Conservation (phyloP, 495 filamentous ascomycete species). For the Cenococcum geophilum region DNA sequence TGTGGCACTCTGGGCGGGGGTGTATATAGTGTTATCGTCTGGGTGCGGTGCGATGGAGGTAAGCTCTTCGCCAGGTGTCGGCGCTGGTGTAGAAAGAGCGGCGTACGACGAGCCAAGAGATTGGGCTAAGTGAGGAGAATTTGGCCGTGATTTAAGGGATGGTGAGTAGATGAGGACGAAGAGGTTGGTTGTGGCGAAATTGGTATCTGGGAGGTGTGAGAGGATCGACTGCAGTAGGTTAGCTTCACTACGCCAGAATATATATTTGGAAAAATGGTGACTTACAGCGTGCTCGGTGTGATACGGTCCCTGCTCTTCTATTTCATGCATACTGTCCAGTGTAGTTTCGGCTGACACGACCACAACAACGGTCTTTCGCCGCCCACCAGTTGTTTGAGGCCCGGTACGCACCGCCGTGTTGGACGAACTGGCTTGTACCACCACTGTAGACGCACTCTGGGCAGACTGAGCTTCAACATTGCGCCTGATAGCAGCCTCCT, state of each 20-base stretch:
- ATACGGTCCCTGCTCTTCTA: constrained; percentile 49
- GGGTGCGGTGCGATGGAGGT: constrained; percentile 46
- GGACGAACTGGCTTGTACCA: constrained; percentile 28
- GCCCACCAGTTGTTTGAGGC: constrained; percentile 40
- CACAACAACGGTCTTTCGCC: constrained; percentile 72
- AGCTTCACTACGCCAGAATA: constrained; percentile 30
- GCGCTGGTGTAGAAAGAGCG: constrained; percentile 69
- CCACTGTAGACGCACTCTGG: constrained; percentile 24
- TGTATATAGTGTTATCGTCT: constrained; percentile 24
- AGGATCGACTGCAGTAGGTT: constrained; percentile 64
- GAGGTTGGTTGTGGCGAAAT: constrained; percentile 61
- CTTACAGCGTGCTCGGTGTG: constrained; percentile 74
- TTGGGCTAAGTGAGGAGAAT: constrained; percentile 44
- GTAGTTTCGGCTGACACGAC: constrained; percentile 72
- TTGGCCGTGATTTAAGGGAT: constrained; percentile 49
- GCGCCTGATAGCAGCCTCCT: constrained; percentile 56
- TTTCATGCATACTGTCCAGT: constrained; percentile 45
- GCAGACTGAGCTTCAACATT: constrained; percentile 26
- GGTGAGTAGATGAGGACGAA: constrained; percentile 88
- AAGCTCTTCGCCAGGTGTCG: constrained; percentile 58
- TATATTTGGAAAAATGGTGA: background rate
- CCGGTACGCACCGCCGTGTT: constrained; percentile 22
- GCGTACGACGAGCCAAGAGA: constrained; percentile 84
- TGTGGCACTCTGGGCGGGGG: constrained; percentile 11
- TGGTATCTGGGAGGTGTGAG: constrained; percentile 71